A percentile compares a stretch with the other conserved stretches of the same genome.
phyloP scores from a whole-genome alignment of 2,329 filamentous ascomycete species.

The Penicillium decumbens region DNA sequence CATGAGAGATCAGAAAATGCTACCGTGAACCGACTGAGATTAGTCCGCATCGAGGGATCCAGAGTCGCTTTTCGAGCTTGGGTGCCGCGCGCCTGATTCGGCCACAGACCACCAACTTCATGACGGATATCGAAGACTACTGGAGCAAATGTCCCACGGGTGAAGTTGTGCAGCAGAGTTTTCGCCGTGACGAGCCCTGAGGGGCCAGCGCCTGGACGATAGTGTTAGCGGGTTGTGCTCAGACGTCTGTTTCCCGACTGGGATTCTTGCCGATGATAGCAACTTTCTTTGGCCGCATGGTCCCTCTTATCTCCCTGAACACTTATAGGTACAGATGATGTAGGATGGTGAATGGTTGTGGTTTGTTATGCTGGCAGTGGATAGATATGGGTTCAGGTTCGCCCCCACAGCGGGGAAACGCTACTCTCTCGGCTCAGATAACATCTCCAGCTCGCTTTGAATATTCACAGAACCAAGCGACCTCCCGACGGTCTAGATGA shows the following conservation, averaged over 20 bases:
- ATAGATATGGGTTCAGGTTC: background rate
- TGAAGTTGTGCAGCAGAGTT: conserved; percentile 60
- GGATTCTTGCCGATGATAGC: conserved; percentile 48
- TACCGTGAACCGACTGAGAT: conserved; percentile 73
- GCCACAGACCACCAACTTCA: conserved; percentile 75
- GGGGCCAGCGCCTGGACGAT: conserved; percentile 58
- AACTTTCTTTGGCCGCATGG: conserved; percentile 42
- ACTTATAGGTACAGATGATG: background rate
- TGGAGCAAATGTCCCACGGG: conserved; percentile 56
- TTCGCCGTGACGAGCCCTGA: conserved; percentile 68
- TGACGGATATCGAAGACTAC: conserved; percentile 64
- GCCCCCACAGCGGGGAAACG: background rate
- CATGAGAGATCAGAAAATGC: conserved; percentile 61
- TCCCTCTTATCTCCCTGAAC: background rate
- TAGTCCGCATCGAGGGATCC: conserved; percentile 56
- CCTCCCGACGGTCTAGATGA: no score
- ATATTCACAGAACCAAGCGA: background rate
- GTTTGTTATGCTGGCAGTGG: background rate
- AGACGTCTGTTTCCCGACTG: background rate
- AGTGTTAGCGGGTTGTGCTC: conserved; percentile 6
- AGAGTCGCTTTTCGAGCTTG: conserved; percentile 30
- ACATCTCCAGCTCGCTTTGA: background rate
- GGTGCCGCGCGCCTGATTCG: conserved; percentile 30
- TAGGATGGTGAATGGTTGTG: background rate
- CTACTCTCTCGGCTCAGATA: background rate